These are phyloP conservation scores for Talaromyces islandicus DNA, from an alignment of 2,329 filamentous ascomycete species.

Conservation along the genomic window DNA sequence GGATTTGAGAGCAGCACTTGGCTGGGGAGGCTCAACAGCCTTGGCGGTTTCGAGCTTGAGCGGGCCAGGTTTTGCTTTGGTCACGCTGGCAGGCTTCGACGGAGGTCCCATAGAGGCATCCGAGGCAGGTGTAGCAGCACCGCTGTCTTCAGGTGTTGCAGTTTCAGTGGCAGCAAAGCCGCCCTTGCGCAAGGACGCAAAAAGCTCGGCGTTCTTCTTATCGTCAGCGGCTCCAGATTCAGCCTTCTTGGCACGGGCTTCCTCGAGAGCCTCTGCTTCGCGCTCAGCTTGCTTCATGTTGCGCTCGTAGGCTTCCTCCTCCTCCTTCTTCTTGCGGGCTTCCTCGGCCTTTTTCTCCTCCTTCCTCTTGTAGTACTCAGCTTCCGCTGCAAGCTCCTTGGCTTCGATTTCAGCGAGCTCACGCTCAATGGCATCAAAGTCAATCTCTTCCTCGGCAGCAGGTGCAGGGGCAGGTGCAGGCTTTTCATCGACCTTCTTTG, in stretches of 20 bases:
- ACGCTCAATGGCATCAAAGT: constrained; percentile 42
- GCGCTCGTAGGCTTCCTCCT: constrained; percentile 37
- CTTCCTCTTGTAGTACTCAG: constrained; percentile 62
- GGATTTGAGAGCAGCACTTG: constrained; percentile 87
- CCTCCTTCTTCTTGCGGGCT: constrained; percentile 42
- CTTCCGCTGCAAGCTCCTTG: constrained; percentile 40
- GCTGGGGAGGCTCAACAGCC: constrained; percentile 81
- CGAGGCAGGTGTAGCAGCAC: constrained; percentile 40
- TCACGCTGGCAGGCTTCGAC: constrained; percentile 49
- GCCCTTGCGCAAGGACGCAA: constrained; percentile 40
- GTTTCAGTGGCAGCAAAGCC: constrained; percentile 26
- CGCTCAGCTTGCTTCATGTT: constrained; percentile 45
- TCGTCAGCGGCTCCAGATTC: constrained; percentile 28
- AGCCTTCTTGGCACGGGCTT: constrained; percentile 38
- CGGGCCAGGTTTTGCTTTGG: constrained; percentile 77
- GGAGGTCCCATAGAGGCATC: constrained; percentile 43
- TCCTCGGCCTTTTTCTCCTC: constrained; percentile 62
- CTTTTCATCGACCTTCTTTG: constrained; percentile 20
- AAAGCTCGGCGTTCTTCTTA: constrained; percentile 32
- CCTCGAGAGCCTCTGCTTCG: constrained; percentile 43
- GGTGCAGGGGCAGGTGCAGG: constrained; percentile 19
- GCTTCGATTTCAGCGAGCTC: constrained; percentile 43
- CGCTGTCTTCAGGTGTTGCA: constrained; percentile 38
- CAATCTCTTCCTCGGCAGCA: constrained; percentile 34
- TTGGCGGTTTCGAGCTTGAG: constrained; percentile 87